Percentiles rank a stretch among this genome's conserved stretches.
Evolutionary conservation across 495 filamentous ascomycete species (phyloP).

Genomic region (Hyaloscypha bicolor): DNA sequence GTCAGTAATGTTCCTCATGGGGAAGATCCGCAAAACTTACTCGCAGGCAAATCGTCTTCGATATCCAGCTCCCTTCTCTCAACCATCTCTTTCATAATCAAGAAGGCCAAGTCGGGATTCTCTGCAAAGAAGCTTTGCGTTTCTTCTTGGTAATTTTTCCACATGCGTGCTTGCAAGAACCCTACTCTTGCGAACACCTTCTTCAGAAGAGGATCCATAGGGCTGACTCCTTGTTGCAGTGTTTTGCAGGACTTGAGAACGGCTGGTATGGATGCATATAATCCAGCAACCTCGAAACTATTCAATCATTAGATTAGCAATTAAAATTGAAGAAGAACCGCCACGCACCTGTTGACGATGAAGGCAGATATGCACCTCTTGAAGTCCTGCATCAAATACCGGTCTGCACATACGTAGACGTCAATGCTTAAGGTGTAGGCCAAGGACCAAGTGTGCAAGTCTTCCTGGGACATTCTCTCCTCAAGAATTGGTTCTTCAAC

Average conservation of each 20-base stretch:
- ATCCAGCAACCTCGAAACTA: conserved; percentile 47
- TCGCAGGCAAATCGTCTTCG: conserved; percentile 40
- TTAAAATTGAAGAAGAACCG: background rate
- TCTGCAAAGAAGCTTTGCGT: conserved; percentile 39
- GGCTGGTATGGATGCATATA: conserved; percentile 41
- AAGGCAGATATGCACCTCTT: conserved; percentile 41
- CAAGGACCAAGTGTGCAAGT: conserved; percentile 48
- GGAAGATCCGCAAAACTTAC: background rate
- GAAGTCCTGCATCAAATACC: conserved; percentile 47
- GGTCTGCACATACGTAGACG: conserved; percentile 49
- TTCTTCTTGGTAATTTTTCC: conserved; percentile 37
- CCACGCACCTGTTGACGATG: conserved; percentile 38
- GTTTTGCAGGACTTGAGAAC: conserved; percentile 43
- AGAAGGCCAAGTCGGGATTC: conserved; percentile 43
- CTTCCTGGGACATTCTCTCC: conserved; percentile 42
- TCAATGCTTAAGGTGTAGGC: conserved; percentile 46
- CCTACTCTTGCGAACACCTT: conserved; percentile 49
- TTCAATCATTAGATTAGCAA: background rate
- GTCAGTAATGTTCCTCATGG: background rate
- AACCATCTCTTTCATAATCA: conserved; percentile 46
- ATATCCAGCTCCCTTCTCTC: conserved; percentile 43
- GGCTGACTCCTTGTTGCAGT: conserved; percentile 43
- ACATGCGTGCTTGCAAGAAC: conserved; percentile 43
- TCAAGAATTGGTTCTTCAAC: conserved; percentile 20
- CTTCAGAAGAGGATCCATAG: conserved; percentile 41